These are phyloP conservation scores for Ophiostoma novo-ulmi DNA, from an alignment of 2,329 filamentous ascomycete genomes.

Conservation along the genomic window DNA sequence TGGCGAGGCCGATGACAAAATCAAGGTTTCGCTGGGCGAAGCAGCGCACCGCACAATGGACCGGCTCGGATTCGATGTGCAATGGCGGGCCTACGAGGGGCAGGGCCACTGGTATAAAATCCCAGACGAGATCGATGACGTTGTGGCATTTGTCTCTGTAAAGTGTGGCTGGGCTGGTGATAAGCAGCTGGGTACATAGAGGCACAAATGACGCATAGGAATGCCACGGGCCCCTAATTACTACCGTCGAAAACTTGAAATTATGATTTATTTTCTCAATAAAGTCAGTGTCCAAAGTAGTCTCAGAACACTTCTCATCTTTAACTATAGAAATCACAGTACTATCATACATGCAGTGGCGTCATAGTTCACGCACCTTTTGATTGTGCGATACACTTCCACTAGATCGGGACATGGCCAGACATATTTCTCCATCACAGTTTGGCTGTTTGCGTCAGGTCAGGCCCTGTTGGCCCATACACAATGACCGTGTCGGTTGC, in stretches of 20 bases:
- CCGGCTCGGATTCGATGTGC: slow-evolving; percentile 35
- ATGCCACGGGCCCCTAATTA: too few relatives aligned
- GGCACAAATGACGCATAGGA: not conserved
- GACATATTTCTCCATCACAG: not conserved
- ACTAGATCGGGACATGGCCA: too few relatives aligned
- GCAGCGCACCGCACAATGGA: slow-evolving; percentile 32
- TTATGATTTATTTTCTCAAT: too few relatives aligned
- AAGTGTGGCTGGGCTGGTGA: slow-evolving; percentile 11
- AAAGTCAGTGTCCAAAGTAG: too few relatives aligned
- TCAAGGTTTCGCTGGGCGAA: slow-evolving; percentile 34
- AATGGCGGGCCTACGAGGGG: slow-evolving; percentile 39
- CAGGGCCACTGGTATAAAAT: slow-evolving; percentile 47
- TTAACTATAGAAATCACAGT: too few relatives aligned
- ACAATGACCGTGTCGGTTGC: slow-evolving; percentile 35
- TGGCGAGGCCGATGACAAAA: slow-evolving; percentile 38
- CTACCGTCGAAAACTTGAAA: too few relatives aligned
- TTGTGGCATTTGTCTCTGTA: slow-evolving; percentile 27
- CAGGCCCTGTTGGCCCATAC: slow-evolving; percentile 32
- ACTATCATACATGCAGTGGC: too few relatives aligned
- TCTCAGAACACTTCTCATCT: too few relatives aligned
- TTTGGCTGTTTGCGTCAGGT: slow-evolving; percentile 14
- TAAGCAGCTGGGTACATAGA: not conserved
- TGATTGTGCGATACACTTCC: too few relatives aligned
- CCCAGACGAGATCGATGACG: slow-evolving; percentile 46
- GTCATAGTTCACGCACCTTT: too few relatives aligned